Conservation (phyloP, 441 rosid species). For the Theobroma grandiflorum region DNA sequence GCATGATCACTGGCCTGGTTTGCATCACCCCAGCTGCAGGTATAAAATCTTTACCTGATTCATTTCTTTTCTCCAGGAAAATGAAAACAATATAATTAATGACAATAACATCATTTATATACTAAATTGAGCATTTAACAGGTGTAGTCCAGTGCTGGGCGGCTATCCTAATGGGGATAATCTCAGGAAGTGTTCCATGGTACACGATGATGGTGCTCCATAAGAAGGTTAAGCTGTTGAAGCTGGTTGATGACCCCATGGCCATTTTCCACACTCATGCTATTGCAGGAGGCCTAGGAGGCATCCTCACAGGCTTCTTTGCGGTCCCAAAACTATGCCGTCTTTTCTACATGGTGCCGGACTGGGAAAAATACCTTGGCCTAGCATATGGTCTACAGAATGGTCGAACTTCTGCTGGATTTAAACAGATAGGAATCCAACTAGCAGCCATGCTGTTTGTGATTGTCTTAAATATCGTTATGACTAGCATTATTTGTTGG, state of each 20-base stretch:
- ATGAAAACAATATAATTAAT: no score
- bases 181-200: slow-evolving; percentile 70
- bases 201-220: slow-evolving; percentile 66
- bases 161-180: slow-evolving; percentile 54
- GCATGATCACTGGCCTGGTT: slow-evolving; percentile 71
- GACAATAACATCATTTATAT: no score
- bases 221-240: slow-evolving; percentile 41
- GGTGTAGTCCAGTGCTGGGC: slow-evolving; percentile 72
- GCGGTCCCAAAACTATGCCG: slow-evolving; percentile 57
- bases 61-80: not conserved
- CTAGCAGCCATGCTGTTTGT: slow-evolving; percentile 42
- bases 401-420: slow-evolving; percentile 36
- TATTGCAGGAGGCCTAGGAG: slow-evolving; percentile 61
- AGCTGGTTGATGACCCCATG: slow-evolving; percentile 55
- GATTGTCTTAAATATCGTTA: slow-evolving; percentile 40
- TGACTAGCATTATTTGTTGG: slow-evolving; percentile 55
- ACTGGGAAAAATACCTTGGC: slow-evolving; percentile 50
- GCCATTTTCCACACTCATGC: slow-evolving; percentile 74
- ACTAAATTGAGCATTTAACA: slow-evolving; percentile 10
- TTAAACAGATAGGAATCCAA: slow-evolving; percentile 49
- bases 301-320: slow-evolving; percentile 58
- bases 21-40: slow-evolving; percentile 76
- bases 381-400: slow-evolving; percentile 41
- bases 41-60: slow-evolving; percentile 3
- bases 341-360: slow-evolving; percentile 46